Percentiles rank a stretch among this genome's conserved stretches.
Conservation (phyloP, 768 basidiomycete genomes). For the Auricularia sp. region DNA sequence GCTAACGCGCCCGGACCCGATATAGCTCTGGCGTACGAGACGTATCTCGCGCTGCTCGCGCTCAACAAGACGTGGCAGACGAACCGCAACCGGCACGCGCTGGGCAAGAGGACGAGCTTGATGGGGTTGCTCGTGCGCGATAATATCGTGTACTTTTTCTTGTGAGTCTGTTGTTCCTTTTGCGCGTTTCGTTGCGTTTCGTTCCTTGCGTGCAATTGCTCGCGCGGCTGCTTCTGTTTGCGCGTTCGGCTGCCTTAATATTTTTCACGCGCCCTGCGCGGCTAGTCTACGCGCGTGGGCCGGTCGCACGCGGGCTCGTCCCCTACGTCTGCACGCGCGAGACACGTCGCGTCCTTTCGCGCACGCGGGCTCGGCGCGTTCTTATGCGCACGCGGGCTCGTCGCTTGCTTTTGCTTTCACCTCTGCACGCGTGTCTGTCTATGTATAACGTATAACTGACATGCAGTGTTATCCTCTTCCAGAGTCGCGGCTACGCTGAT, state of each 20-base stretch:
- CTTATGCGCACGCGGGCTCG: too few species aligned
- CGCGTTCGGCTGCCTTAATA: too few species aligned
- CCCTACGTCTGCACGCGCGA: too few species aligned
- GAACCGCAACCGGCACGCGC: not conserved
- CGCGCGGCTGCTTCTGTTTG: not conserved
- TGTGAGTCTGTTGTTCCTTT: not conserved
- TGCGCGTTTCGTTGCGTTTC: not conserved
- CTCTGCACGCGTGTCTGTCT: too few species aligned
- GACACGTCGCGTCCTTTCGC: too few species aligned
- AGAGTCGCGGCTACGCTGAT: not conserved
- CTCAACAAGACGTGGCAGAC: slow-evolving; percentile 1
- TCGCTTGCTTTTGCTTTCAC: too few species aligned
- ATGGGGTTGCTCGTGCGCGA: not conserved
- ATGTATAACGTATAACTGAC: not conserved
- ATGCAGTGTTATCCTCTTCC: not conserved
- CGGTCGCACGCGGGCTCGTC: too few species aligned
- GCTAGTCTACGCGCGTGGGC: too few species aligned
- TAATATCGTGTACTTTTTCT: slow-evolving; percentile 1
- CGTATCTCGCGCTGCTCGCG: not conserved
- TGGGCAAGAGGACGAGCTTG: not conserved
- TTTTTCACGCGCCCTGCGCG: too few species aligned
- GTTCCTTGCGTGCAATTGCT: not conserved
- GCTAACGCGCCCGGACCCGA: not conserved
- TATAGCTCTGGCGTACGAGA: not conserved
- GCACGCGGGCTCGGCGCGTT: too few species aligned